Base-by-base conservation (phyloP, 139 green algal genomes). In the Chlamydomonas sp. region DNA sequence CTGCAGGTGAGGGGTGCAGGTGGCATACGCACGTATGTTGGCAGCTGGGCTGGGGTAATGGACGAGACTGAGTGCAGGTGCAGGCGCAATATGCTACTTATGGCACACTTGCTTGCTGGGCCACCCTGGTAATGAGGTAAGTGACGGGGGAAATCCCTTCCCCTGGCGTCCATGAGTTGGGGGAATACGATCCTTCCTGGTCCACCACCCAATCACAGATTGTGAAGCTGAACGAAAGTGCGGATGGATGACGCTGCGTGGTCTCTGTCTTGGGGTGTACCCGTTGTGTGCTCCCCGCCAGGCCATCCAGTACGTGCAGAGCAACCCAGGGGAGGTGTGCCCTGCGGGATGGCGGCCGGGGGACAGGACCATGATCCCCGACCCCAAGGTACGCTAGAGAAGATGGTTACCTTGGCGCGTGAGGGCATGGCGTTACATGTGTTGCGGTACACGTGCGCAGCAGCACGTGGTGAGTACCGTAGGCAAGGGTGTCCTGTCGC, bases 321-420 rank as follows among this genome's bases (percentile, higher is more conserved):
- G 89, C 64, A 95, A 97, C 90, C 93, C 95, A 2, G 95, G 97
- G 76, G 94, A 96, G 89, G 91, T 98, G n/a, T 99, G 96, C 94
- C 97, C 97, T 8, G 97, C 97, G 72, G 94, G 95, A 64, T 99
- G 97, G 97, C 96, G 96, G 92, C 97, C 97, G 1, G 97, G 97
- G 5, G 91, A 96, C 7, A 94, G 93, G 82, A 96, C 96, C 67
- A 98, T 99, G 96, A 96, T 97, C 90, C 95, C 96, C 18, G 93
- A 96, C 75, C 94, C 97, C 71, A 94, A 96, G 71, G 31, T 49
- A 49, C 31, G 31, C 31, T 49, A 49, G 31, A 49, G 31, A 49
- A 49, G 31, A 49, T 49, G 31, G 31, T 49, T 0, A 49, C 31
- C 31, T 49, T 49, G 31, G 31, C 31, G 31, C 31, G 31, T 49